Evolutionary conservation across 2,329 filamentous ascomycete species (phyloP).

Genomic region (Emmonsia crescens): DNA sequence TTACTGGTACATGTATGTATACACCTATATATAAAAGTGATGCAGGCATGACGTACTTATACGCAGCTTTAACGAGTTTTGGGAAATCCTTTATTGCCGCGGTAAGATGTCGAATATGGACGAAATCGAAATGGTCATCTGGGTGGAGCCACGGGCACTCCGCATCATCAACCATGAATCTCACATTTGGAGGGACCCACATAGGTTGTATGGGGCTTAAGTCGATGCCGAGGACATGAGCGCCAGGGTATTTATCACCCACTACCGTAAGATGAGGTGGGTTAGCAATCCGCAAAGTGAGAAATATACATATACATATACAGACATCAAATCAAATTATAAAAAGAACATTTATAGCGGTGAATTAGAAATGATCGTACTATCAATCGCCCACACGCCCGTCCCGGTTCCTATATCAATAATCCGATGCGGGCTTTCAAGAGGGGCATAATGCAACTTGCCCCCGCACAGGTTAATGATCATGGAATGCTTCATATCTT

Average conservation of each 20-base stretch:
- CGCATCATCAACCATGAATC: constrained; percentile 12
- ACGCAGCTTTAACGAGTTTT: constrained; percentile 13
- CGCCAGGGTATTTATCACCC: constrained; percentile 20
- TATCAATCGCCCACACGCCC: constrained; percentile 47
- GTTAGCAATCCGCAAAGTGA: background rate
- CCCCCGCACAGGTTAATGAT: background rate
- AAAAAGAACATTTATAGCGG: background rate
- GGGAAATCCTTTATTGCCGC: constrained; percentile 1
- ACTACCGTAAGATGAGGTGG: background rate
- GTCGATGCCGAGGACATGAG: constrained; percentile 33
- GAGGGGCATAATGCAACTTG: constrained; percentile 24
- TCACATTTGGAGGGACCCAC: constrained; percentile 19
- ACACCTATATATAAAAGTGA: background rate
- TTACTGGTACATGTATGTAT: background rate
- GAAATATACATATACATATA: background rate
- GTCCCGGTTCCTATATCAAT: constrained; percentile 43
- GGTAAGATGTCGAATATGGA: constrained; percentile 6
- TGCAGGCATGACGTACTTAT: constrained; percentile 9
- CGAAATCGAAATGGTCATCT: constrained; percentile 30
- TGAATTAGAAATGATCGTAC: background rate
- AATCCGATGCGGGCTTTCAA: constrained; percentile 30
- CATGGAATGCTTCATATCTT: constrained; percentile 5
- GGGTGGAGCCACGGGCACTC: constrained; percentile 40
- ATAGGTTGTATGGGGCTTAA: constrained; percentile 36
- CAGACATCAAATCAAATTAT: no score